Conservation (phyloP, 2,329 filamentous ascomycete species). For the Colletotrichum shisoi region DNA sequence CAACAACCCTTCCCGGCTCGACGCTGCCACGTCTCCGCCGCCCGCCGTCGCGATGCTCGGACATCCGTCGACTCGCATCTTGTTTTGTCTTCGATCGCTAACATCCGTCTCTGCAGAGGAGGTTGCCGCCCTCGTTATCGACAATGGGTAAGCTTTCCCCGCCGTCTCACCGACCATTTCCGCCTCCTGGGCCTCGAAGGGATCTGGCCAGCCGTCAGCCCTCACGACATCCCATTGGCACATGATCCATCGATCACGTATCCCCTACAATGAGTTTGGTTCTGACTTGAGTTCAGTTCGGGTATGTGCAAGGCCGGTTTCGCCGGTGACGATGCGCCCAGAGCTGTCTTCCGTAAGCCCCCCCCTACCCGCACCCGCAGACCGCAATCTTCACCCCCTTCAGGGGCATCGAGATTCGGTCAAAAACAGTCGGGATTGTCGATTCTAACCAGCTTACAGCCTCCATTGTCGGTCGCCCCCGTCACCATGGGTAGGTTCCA, state of each 20-base stretch:
- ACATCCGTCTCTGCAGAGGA: constrained; percentile 76
- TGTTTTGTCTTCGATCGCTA: constrained; percentile 48
- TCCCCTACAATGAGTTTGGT: constrained; percentile 7
- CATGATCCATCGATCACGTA: constrained; percentile 26
- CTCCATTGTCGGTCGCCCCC: constrained; percentile 99
- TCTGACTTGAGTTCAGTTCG: constrained; percentile 73
- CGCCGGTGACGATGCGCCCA: constrained; percentile 99
- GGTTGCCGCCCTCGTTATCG: constrained; percentile 99
- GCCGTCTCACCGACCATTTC: constrained; percentile 49
- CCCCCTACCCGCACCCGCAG: constrained; percentile 45
- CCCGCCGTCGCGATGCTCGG: constrained; percentile 31
- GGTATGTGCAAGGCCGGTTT: constrained; percentile 99
- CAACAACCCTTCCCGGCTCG: constrained; percentile 10
- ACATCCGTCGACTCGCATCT: constrained; percentile 18
- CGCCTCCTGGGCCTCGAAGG: constrained; percentile 28
- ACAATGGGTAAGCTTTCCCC: constrained; percentile 95
- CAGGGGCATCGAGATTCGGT: constrained; percentile 23
- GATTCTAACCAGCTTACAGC: constrained; percentile 65
- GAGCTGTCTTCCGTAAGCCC: constrained; percentile 99
- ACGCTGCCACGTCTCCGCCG: constrained; percentile 18
- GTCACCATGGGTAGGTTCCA: constrained; percentile 94
- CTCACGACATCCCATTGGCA: constrained; percentile 37
- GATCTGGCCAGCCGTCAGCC: constrained; percentile 21
- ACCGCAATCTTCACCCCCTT: constrained; percentile 24
- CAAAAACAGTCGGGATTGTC: neutral